Conservation (phyloP, 768 basidiomycete species). For the Collybia sordida region DNA sequence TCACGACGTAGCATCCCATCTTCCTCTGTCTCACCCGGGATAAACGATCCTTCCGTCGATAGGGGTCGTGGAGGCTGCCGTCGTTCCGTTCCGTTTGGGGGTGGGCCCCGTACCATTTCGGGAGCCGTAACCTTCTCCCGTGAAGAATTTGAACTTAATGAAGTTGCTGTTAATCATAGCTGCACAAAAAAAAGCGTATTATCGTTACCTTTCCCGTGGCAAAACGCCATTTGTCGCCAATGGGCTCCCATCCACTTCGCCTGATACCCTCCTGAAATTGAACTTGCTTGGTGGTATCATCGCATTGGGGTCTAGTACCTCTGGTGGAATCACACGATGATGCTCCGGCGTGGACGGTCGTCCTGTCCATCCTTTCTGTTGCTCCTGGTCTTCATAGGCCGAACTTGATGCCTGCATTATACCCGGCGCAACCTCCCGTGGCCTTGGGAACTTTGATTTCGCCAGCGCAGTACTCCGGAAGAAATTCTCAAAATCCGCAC, state of each 20-base stretch:
- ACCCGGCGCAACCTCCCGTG: slow-evolving; percentile 34
- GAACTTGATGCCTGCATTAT: slow-evolving; percentile 22
- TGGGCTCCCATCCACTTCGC: slow-evolving; percentile 23
- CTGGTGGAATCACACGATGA: slow-evolving; percentile 73
- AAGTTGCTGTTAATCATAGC: neutral
- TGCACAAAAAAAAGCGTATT: neutral
- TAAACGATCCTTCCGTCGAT: slow-evolving; percentile 62
- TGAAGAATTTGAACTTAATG: slow-evolving; percentile 19
- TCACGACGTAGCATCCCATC: slow-evolving; percentile 79
- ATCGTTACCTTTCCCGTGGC: slow-evolving; percentile 26
- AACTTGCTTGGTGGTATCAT: slow-evolving; percentile 85
- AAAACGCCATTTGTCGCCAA: slow-evolving; percentile 15
- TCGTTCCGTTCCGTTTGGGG: slow-evolving; percentile 12
- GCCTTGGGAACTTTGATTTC: slow-evolving; percentile 75
- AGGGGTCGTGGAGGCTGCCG: slow-evolving; percentile 29
- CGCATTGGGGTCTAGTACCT: slow-evolving; percentile 75
- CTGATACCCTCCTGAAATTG: slow-evolving; percentile 53
- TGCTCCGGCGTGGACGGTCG: slow-evolving; percentile 62
- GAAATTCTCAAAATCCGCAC: slow-evolving; percentile 90
- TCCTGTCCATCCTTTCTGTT: slow-evolving; percentile 32
- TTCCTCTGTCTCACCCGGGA: slow-evolving; percentile 84
- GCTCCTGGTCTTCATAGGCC: slow-evolving; percentile 25
- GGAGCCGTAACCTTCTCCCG: slow-evolving; percentile 20
- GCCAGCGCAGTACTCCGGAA: slow-evolving; percentile 79
- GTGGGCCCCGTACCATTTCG: slow-evolving; percentile 20